Evolutionary conservation across 495 filamentous ascomycete genomes (phyloP), one percentile per base, ranked within the genome.

Genomic region (Haplographium delicatum): DNA sequence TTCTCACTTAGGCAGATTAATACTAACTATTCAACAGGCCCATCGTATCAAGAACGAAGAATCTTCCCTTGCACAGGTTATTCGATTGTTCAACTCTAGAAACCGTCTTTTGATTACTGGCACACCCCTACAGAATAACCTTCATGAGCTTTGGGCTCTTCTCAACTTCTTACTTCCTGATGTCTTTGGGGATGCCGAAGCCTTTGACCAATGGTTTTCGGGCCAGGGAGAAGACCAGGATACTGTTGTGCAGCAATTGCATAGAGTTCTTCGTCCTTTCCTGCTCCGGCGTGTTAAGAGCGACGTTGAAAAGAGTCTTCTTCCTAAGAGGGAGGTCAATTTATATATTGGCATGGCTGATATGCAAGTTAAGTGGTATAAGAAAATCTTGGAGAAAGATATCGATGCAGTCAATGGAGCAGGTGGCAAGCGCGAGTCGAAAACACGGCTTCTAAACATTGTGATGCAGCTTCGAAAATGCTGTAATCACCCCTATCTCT

Each of bases 41-140:
- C 94, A 99, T 65, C 89, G 94, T 18, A 97, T 99, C 73, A 99
- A 99, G 71, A 99, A 99, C 66, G 94, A 99, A 65, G 89, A 96
- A 65, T 99, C 94, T 0, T 94, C 94, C 2, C 74, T 99, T 4
- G 89, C 94, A 1, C 93, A 99, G 59, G 94, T 97, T 48, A 96
- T 99, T 53, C 89, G 94, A 50, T 71, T 97, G 24, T 97, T 99
- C 75, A 90, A 91, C 68, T 99, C 94, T 6, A 77, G 94, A 57
- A 97, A 97, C 62, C 84, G 94, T 19, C 76, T 99, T 25, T 71
- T 99, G 47, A 99, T 99, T 51, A 99, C 94, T 19, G 94, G 94
- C 50, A 99, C 94, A 2, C 94, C 94, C 3, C 76, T 99, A 8
- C 94, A 99, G 65, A 99, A 99, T 71, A 99, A 99, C 59, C 73